Base-by-base conservation (phyloP, 768 basidiomycete species). In the Clavaria fumosa region DNA sequence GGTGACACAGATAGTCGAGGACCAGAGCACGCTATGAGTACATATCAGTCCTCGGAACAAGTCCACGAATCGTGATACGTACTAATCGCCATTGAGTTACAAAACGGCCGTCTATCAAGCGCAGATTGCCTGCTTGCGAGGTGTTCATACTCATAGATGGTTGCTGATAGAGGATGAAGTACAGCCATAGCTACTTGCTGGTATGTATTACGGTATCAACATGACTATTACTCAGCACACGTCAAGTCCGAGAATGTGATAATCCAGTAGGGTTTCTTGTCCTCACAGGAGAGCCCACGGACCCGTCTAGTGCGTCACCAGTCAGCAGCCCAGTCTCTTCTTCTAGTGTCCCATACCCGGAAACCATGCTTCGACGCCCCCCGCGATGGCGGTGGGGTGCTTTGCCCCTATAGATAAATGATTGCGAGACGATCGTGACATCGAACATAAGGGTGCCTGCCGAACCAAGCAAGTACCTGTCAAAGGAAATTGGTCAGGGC, bases 371-470 rank as follows among this genome's bases (percentile, higher is more conserved):
- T 38, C 60, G 62, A 40, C 66, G 61, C 2, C 23, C 26, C 20
- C 39, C 19, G 12, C 39, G 33, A 14, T 26, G 35, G 10, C 38
- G 40, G 17, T 35, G 27, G 22, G 60, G 66, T 24, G 53, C 61
- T 34, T 55, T 62, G 19, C 64, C 62, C 34, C 69, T 68, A 55
- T 97, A 97, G 15, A 90, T 60, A 48, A 79, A 67, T 15, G 78
- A 78, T 57, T 99, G 95, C 7, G 68, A 54, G 38, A 97, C 77
- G 51, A 99, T 96, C 4, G 81, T 81, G 22, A 96, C 59, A 53
- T 99, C 95, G 54, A 96, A 97, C 46, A 88, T 57, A 12, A 97
- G 70, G 1, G 93, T 96, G 2, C 95, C 95, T 27, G 72, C 90
- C 41, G 85, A 89, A 23, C 93, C 93, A 1, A 97, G 61, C 0